Evolutionary conservation across 805 yeast genomes (phyloP).

Genomic region (Wickerhamomyces bisporus): DNA sequence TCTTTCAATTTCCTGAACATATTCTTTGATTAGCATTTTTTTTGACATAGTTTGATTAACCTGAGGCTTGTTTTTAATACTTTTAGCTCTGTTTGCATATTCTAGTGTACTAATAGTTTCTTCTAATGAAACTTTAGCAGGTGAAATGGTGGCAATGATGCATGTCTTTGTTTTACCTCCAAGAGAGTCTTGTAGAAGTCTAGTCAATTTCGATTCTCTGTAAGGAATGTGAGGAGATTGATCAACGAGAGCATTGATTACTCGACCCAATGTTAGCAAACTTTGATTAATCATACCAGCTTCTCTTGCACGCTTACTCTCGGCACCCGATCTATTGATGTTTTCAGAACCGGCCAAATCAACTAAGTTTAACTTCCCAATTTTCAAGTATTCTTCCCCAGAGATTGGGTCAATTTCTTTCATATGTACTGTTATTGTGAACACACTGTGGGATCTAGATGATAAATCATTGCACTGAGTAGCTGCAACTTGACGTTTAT

Average conservation of each 20-base stretch:
- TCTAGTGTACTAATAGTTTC: conserved; percentile 80
- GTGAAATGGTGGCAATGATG: conserved; percentile 77
- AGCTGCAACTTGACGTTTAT: conserved; percentile 65
- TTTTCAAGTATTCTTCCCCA: conserved; percentile 44
- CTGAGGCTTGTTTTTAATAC: conserved; percentile 65
- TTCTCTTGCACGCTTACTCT: conserved; percentile 77
- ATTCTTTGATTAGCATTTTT: conserved; percentile 47
- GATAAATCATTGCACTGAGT: conserved; percentile 75
- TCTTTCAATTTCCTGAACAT: conserved; percentile 48
- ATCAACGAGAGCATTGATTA: conserved; percentile 68
- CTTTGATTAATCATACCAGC: conserved; percentile 90
- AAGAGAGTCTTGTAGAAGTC: conserved; percentile 72
- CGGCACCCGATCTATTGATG: conserved; percentile 78
- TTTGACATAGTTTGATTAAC: conserved; percentile 55
- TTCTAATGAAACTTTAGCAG: conserved; percentile 64
- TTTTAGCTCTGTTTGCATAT: conserved; percentile 79
- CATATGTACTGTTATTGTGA: conserved; percentile 60
- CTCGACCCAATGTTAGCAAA: conserved; percentile 78
- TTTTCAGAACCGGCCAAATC: conserved; percentile 94
- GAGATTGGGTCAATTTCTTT: conserved; percentile 42
- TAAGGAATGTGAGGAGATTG: conserved; percentile 71
- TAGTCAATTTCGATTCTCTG: conserved; percentile 75
- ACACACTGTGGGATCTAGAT: conserved; percentile 76
- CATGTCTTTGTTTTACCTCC: conserved; percentile 85
- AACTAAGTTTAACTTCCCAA: conserved; percentile 77